Evolutionary conservation across 202 grass and related monocot genomes (phyloP).

Genomic region (Elaeis oleifera): DNA sequence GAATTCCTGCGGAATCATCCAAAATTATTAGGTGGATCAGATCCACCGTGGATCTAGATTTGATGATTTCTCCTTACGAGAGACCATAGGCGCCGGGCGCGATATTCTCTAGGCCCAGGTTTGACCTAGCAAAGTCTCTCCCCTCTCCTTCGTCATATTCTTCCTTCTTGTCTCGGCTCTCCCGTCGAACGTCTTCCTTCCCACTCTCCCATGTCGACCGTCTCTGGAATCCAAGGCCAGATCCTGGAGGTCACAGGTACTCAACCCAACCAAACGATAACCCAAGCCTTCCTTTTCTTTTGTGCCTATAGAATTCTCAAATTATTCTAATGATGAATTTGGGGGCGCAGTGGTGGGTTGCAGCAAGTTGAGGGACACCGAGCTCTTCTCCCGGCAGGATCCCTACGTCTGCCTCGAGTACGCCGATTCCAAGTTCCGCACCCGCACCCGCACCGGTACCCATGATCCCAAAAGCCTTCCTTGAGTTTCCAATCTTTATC

Average conservation of each 20-base stretch:
- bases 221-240: slow-evolving; percentile 36
- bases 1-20: no score
- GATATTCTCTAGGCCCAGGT: no score
- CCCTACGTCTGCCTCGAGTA: slow-evolving; percentile 85
- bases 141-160: no score
- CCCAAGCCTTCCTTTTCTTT: not conserved
- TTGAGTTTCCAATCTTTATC: no score
- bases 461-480: not conserved
- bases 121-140: no score
- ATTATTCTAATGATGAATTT: not conserved
- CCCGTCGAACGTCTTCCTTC: no score
- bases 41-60: no score
- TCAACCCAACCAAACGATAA: not conserved
- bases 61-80: no score
- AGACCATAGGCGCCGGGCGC: no score
- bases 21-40: no score
- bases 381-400: slow-evolving; percentile 81
- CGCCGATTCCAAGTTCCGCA: slow-evolving; percentile 62
- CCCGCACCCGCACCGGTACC: slow-evolving; percentile 70
- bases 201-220: slow-evolving; percentile 1
- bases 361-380: slow-evolving; percentile 69
- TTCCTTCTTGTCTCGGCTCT: no score
- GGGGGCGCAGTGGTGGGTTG: slow-evolving; percentile 53
- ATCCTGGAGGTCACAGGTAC: slow-evolving; percentile 38
- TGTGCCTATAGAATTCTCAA: not conserved